Percentiles rank a stretch among this genome's conserved stretches.
phyloP scores from a whole-genome alignment of 1,139 yeast genomes.

The Kurtzmaniella quercitrusa region DNA sequence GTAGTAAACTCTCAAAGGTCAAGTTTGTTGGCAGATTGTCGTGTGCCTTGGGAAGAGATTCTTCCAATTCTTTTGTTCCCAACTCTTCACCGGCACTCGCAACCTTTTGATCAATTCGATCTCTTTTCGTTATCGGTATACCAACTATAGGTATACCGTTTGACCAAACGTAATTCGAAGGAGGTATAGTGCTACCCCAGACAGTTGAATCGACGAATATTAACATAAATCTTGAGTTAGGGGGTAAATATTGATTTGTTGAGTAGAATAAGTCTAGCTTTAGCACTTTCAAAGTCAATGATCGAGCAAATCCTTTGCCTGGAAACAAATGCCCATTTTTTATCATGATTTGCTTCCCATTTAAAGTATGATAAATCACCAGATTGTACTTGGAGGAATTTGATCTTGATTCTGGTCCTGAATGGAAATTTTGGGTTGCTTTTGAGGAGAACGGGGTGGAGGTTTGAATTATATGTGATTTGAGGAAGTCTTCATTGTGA shows the following conservation, averaged over 20 bases:
- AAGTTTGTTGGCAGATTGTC: slow-evolving; percentile 6
- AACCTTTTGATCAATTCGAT: background rate
- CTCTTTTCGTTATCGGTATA: background rate
- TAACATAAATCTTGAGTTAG: slow-evolving; percentile 48
- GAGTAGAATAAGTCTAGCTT: slow-evolving; percentile 42
- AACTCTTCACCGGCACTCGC: background rate
- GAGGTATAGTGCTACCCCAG: slow-evolving; percentile 3
- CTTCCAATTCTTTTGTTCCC: background rate
- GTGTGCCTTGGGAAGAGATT: background rate
- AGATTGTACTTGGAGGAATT: slow-evolving; percentile 39
- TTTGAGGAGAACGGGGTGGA: slow-evolving; percentile 10
- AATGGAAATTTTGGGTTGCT: slow-evolving; percentile 7
- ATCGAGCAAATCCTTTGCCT: slow-evolving; percentile 53
- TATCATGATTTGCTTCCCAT: slow-evolving; percentile 54
- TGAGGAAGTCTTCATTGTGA: slow-evolving; percentile 58
- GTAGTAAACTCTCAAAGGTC: slow-evolving; percentile 41
- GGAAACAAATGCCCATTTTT: slow-evolving; percentile 54
- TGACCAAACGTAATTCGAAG: background rate
- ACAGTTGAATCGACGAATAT: slow-evolving; percentile 48
- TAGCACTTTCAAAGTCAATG: slow-evolving; percentile 42
- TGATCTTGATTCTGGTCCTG: slow-evolving; percentile 20
- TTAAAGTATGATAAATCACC: slow-evolving; percentile 53
- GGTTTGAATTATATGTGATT: slow-evolving; percentile 60
- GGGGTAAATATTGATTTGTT: slow-evolving; percentile 44
- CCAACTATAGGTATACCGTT: background rate